Evolutionary conservation across 306 rosid genomes (phyloP), one percentile per base, ranked within the genome.

Genomic region (Gastrolobium bilobum): DNA sequence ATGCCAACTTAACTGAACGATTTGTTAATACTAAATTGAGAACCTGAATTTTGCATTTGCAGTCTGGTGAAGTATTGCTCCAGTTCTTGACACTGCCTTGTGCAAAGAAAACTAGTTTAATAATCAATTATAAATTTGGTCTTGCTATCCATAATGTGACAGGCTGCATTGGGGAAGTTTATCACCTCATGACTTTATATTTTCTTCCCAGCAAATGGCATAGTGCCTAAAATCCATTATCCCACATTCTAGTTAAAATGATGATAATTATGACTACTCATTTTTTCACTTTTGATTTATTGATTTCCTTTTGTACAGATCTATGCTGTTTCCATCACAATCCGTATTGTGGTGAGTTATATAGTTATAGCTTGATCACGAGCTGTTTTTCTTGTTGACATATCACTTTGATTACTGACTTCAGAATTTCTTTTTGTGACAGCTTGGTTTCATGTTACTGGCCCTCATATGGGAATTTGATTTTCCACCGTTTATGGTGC

Each of bases 401-500:
- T 2, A 15, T 80, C 52, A 73, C 59, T 48, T 37, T 50, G 59
- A n/a, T 43, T 59, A 56, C 67, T 75, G 52, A 76, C n/a, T 6
- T 60, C 6, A 77, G 44, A 46, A 29, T 83, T 73, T 78, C 20
- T 73, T 58, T 51, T 51, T 84, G 58, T 68, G 60, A 67, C 91
- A 93, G 98, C 91, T 91, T 42, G 98, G 98, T 75, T 93, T 93
- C 94, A 90, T 93, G 98, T 64, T 91, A 10, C 87, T 93, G 57
- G 97, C 97, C 2, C 94, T 93, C 78, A 91, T 93, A 84, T 93
- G 92, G 94, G 74, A 91, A 69, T 91, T 93, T 44, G 98, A 93
- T 87, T 93, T 93, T 81, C 98, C 98, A 67, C 98, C 98, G 2
- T 93, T 93, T 87, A 90, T 93, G 97, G 97, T 93, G 81, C 89